Conservation (phyloP, 2,329 filamentous ascomycete genomes). For the Paradendryphiella salina region DNA sequence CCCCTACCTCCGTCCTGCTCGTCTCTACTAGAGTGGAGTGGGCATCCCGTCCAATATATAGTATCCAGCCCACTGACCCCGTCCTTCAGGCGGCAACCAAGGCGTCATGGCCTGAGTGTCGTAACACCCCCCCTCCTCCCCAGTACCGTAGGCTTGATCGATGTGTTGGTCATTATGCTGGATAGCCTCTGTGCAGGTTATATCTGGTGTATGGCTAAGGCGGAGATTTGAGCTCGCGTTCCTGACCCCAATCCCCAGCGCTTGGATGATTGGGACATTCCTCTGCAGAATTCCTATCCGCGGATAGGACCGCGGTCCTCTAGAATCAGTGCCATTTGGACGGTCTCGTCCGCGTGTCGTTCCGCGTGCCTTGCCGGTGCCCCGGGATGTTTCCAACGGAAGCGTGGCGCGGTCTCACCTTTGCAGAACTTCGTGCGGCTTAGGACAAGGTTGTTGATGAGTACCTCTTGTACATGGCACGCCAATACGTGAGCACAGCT, state of each 20-base stretch:
- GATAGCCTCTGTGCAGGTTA: constrained; percentile 14
- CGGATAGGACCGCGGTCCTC: neutral
- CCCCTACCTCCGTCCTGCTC: constrained; percentile 13
- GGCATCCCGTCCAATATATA: constrained; percentile 13
- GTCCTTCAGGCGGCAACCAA: constrained; percentile 38
- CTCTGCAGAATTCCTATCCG: neutral
- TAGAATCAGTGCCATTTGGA: neutral
- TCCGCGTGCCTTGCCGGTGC: neutral
- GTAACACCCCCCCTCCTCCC: constrained; percentile 14
- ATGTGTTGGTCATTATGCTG: constrained; percentile 20
- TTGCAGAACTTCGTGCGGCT: no score
- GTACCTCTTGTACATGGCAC: no score
- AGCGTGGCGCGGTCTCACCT: neutral
- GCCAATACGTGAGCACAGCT: neutral
- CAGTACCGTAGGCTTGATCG: constrained; percentile 17
- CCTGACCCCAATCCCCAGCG: constrained; percentile 1
- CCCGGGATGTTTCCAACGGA: neutral
- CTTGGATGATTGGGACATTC: neutral
- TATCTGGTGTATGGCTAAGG: constrained; percentile 23
- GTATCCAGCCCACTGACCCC: constrained; percentile 30
- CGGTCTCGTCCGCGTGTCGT: neutral
- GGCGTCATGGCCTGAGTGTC: constrained; percentile 43
- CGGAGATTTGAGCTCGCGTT: constrained; percentile 5
- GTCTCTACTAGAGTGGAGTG: constrained; percentile 1
- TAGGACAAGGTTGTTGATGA: no score